phyloP scores from a whole-genome alignment of 2,329 filamentous ascomycete species.

The Anisogramma anomala region DNA sequence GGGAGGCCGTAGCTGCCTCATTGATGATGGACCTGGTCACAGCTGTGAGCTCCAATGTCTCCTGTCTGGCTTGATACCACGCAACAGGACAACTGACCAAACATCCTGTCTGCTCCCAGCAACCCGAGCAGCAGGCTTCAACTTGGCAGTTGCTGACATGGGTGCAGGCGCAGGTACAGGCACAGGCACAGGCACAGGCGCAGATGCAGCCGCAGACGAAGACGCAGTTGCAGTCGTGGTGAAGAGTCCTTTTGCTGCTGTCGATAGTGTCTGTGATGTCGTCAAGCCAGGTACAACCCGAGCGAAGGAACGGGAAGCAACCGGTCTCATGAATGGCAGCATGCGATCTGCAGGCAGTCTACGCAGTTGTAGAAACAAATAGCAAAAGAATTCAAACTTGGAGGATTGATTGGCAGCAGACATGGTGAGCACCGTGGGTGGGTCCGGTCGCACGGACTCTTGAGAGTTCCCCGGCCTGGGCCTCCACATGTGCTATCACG shows the following conservation, averaged over 20 bases:
- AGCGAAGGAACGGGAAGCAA: conserved; percentile 1
- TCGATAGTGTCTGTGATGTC: conserved; percentile 17
- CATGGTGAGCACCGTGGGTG: too few relatives aligned
- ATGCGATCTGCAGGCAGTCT: conserved; percentile 2
- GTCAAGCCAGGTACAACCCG: too few relatives aligned
- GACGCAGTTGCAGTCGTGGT: too few relatives aligned
- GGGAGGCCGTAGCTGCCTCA: conserved; percentile 38
- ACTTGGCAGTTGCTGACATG: conserved; percentile 25
- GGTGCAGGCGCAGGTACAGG: conserved; percentile 16
- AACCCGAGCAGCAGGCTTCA: conserved; percentile 29
- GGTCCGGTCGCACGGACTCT: too few relatives aligned
- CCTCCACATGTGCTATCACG: too few relatives aligned
- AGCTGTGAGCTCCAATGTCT: conserved; percentile 2
- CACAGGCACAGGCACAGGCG: too few relatives aligned
- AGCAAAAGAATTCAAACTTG: neutral
- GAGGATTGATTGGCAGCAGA: too few relatives aligned
- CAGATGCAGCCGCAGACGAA: too few relatives aligned
- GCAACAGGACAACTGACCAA: conserved; percentile 22
- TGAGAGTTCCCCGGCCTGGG: too few relatives aligned
- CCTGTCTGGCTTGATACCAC: neutral
- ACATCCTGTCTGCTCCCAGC: conserved; percentile 30
- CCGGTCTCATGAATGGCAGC: conserved; percentile 4
- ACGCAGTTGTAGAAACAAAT: conserved; percentile 4
- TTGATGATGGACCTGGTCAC: conserved; percentile 37
- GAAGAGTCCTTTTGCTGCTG: neutral